These are phyloP conservation scores for Microstegium vimineum DNA, from an alignment of 176 grass and related monocot species.

Conservation along the genomic window DNA sequence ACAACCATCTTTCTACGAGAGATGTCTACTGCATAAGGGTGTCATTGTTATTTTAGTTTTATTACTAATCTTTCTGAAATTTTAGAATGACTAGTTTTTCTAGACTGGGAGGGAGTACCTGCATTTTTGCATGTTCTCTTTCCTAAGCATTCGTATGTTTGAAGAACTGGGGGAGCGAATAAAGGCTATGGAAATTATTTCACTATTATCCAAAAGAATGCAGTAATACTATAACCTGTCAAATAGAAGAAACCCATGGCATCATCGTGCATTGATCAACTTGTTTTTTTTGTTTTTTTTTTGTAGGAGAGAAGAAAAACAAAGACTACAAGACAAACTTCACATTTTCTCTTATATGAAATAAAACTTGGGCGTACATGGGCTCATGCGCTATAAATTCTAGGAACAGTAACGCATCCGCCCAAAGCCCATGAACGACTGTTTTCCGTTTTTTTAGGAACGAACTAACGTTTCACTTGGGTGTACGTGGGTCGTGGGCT, in stretches of 20 bases:
- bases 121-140: neutral
- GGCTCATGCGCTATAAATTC: neutral
- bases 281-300: too few species aligned
- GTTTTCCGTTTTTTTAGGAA: too few species aligned
- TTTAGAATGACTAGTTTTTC: neutral
- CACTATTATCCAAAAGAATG: neutral
- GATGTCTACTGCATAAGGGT: neutral
- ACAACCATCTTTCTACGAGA: neutral
- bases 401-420: neutral
- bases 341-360: too few species aligned
- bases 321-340: neutral
- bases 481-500: too few species aligned
- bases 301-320: neutral
- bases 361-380: neutral
- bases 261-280: neutral
- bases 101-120: neutral
- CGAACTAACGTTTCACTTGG: too few species aligned
- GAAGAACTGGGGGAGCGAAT: neutral
- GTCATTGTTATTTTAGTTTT: neutral
- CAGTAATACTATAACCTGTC: neutral
- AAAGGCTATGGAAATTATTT: neutral
- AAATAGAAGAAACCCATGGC: neutral
- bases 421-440: too few species aligned
- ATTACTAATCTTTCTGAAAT: neutral
- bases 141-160: neutral